Evolutionary conservation across 495 filamentous ascomycete species (phyloP).

Genomic region (Hyaloscypha hepaticicola): DNA sequence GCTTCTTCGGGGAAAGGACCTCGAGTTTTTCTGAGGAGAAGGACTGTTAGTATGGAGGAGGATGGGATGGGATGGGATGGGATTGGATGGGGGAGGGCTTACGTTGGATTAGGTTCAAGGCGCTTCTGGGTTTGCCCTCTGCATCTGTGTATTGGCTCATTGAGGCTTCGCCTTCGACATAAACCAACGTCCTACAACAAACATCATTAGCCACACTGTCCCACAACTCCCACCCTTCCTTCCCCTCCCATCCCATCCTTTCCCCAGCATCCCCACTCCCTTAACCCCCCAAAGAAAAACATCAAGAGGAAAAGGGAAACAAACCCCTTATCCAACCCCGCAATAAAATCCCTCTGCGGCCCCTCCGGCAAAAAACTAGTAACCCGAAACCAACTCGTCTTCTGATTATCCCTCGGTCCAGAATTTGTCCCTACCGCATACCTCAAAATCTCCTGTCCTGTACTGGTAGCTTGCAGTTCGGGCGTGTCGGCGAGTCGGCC

Average conservation of each 20-base stretch:
- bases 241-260: slow-evolving; percentile 1
- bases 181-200: slow-evolving; percentile 39
- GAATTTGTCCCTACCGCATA: slow-evolving; percentile 63
- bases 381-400: slow-evolving; percentile 77
- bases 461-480: slow-evolving; percentile 63
- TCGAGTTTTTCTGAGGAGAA: slow-evolving; percentile 53
- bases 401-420: slow-evolving; percentile 58
- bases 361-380: slow-evolving; percentile 60
- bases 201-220: not conserved
- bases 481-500: slow-evolving; percentile 72
- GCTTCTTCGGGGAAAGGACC: slow-evolving; percentile 50
- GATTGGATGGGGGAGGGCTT: slow-evolving; percentile 38
- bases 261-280: slow-evolving; percentile 2
- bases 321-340: slow-evolving; percentile 76
- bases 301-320: slow-evolving; percentile 40
- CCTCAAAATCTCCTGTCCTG: slow-evolving; percentile 63
- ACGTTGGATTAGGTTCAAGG: slow-evolving; percentile 72
- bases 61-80: no score
- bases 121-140: slow-evolving; percentile 58
- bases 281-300: not conserved
- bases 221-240: not conserved
- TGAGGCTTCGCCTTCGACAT: slow-evolving; percentile 69
- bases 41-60: not conserved
- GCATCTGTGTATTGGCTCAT: slow-evolving; percentile 59
- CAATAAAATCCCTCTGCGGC: slow-evolving; percentile 61